Evolutionary conservation across 2,329 filamentous ascomycete species (phyloP).

Genomic region (Aspergillus jensenii): DNA sequence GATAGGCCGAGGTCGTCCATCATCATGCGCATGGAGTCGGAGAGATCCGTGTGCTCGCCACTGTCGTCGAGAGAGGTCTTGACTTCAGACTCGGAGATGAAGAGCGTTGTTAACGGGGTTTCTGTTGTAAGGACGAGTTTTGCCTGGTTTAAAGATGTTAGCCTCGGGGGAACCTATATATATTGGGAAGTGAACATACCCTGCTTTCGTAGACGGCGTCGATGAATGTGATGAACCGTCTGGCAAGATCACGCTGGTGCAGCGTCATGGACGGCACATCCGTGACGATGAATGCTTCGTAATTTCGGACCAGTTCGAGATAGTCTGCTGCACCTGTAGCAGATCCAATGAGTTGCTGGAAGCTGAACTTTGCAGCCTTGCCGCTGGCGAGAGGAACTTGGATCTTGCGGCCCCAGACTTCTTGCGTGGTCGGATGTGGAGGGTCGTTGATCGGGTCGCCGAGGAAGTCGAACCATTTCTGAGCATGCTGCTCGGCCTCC

Average conservation of each 20-base stretch:
- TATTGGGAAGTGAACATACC: slow-evolving; percentile 36
- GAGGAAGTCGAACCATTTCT: slow-evolving; percentile 94
- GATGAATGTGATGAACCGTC: slow-evolving; percentile 95
- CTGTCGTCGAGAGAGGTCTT: slow-evolving; percentile 55
- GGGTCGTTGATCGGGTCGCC: slow-evolving; percentile 76
- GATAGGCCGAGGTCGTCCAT: slow-evolving; percentile 87
- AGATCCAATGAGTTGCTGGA: slow-evolving; percentile 83
- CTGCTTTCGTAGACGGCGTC: slow-evolving; percentile 87
- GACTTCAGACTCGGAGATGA: slow-evolving; percentile 72
- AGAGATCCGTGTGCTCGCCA: slow-evolving; percentile 54
- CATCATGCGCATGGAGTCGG: slow-evolving; percentile 72
- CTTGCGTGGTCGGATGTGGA: slow-evolving; percentile 75
- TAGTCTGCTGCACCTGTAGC: slow-evolving; percentile 95
- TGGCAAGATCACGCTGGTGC: slow-evolving; percentile 78
- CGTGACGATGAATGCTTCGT: slow-evolving; percentile 89
- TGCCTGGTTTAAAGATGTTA: slow-evolving; percentile 55
- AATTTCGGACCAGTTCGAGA: slow-evolving; percentile 83
- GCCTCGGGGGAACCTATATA: not conserved
- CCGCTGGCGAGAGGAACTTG: slow-evolving; percentile 84
- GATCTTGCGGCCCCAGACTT: slow-evolving; percentile 91
- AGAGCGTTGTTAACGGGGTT: slow-evolving; percentile 80
- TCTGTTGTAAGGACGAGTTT: slow-evolving; percentile 92
- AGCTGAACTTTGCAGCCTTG: slow-evolving; percentile 84
- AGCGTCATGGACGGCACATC: slow-evolving; percentile 91
- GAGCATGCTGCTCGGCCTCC: slow-evolving; percentile 74